phyloP scores from a whole-genome alignment of 331 rosid genomes.

The Acacia concinna region DNA sequence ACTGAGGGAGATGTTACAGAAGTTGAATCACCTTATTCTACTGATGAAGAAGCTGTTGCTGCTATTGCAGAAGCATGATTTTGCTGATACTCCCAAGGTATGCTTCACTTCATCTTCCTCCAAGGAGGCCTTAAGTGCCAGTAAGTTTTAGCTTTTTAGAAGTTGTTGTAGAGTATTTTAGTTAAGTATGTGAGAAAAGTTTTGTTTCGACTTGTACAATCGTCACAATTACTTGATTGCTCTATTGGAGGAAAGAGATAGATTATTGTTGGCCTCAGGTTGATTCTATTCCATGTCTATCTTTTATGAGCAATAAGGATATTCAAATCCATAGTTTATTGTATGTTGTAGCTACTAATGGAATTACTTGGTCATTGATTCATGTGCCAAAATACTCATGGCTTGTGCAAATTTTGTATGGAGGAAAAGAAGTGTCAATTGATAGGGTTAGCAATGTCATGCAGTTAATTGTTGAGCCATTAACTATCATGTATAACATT shows the following conservation, averaged over 20 bases:
- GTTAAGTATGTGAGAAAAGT: no score
- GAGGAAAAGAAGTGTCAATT: slow-evolving; percentile 1
- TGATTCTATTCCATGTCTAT: neutral
- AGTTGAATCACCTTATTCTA: slow-evolving; percentile 52
- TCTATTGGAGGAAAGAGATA: neutral
- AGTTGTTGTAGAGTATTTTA: no score
- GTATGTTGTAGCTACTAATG: slow-evolving; percentile 28
- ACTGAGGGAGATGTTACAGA: slow-evolving; percentile 34
- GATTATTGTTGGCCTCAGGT: neutral
- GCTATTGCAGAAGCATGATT: slow-evolving; percentile 53
- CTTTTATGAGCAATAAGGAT: neutral
- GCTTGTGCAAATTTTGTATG: slow-evolving; percentile 33
- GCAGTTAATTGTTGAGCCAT: slow-evolving; percentile 2
- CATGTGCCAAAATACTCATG: slow-evolving; percentile 18
- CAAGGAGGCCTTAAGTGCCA: no score
- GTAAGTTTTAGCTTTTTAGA: no score
- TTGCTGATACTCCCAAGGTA: neutral
- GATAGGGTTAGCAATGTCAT: neutral
- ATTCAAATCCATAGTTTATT: neutral
- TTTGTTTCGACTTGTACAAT: no score
- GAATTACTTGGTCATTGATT: slow-evolving; percentile 15
- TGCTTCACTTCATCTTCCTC: slow-evolving; percentile 18
- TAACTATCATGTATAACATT: neutral
- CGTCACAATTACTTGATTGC: neutral
- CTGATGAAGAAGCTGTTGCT: slow-evolving; percentile 54